These are phyloP conservation scores for Mycena sp. DNA, from an alignment of 1,284 basidiomycete genomes.

Conservation along the genomic window DNA sequence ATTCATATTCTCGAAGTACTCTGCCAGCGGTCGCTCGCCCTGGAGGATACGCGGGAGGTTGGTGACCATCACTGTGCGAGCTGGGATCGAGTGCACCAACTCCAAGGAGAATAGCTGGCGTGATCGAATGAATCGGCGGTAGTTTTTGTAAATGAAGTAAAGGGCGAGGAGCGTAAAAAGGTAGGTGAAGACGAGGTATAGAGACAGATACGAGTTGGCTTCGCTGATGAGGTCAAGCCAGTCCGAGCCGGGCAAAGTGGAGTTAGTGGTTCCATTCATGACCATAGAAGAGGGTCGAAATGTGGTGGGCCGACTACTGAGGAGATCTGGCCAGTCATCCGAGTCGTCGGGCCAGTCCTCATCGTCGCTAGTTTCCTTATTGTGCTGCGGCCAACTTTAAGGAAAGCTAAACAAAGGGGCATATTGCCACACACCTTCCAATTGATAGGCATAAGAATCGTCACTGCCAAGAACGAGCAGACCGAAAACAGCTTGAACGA, in stretches of 20 bases:
- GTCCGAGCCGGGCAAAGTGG: conserved; percentile 54
- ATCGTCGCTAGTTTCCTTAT: conserved; percentile 79
- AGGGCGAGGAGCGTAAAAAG: conserved; percentile 90
- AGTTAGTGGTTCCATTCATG: conserved; percentile 41
- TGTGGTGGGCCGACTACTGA: conserved; percentile 21
- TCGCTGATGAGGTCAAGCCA: conserved; percentile 90
- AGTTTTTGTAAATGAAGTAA: conserved; percentile 89
- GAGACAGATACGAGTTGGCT: conserved; percentile 84
- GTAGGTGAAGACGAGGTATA: conserved; percentile 94
- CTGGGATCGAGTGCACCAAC: conserved; percentile 92
- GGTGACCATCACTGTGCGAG: conserved; percentile 91
- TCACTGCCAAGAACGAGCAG: conserved; percentile 83
- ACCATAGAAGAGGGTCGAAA: conserved; percentile 30
- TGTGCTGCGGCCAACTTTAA: conserved; percentile 37
- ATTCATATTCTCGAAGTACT: conserved; percentile 92
- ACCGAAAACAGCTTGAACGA: conserved; percentile 90
- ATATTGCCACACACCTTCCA: conserved; percentile 68
- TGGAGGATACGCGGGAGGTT: conserved; percentile 85
- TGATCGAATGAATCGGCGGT: conserved; percentile 89
- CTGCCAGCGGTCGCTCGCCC: conserved; percentile 86
- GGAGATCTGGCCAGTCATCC: conserved; percentile 47
- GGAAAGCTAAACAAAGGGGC: neutral
- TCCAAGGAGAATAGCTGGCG: conserved; percentile 95
- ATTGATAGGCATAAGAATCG: conserved; percentile 91
- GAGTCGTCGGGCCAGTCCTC: conserved; percentile 57